Conservation (phyloP, 1,284 basidiomycete genomes). For the Naganishia albida region DNA sequence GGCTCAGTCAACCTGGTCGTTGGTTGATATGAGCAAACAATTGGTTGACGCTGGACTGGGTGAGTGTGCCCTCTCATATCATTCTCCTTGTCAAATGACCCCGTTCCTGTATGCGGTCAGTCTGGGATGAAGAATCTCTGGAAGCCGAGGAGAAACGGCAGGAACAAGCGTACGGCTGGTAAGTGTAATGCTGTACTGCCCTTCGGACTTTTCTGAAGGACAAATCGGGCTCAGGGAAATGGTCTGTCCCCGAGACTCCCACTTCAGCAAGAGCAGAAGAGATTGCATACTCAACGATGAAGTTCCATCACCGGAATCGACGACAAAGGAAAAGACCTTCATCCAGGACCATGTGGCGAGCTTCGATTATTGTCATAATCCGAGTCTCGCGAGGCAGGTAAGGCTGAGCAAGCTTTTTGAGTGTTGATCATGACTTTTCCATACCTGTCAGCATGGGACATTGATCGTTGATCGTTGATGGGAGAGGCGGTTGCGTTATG, state of each 20-base stretch:
- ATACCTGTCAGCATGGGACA: slow-evolving; percentile 24
- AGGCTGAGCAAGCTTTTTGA: slow-evolving; percentile 16
- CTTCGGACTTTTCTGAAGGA: background rate
- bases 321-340: slow-evolving; percentile 38
- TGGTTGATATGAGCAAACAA: slow-evolving; percentile 24
- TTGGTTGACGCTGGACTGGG: slow-evolving; percentile 19
- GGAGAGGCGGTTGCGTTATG: slow-evolving; percentile 10
- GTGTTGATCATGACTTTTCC: background rate
- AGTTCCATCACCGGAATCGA: slow-evolving; percentile 34
- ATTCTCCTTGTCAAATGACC: too few relatives aligned
- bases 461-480: slow-evolving; percentile 32
- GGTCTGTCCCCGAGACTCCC: slow-evolving; percentile 1
- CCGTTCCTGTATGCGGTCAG: background rate
- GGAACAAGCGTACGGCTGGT: slow-evolving; percentile 7
- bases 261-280: background rate
- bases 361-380: slow-evolving; percentile 47
- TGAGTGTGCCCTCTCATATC: background rate
- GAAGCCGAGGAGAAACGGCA: slow-evolving; percentile 2
- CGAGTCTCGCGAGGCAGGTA: slow-evolving; percentile 42
- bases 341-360: slow-evolving; percentile 44
- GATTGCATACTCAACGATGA: slow-evolving; percentile 9
- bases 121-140: slow-evolving; percentile 13
- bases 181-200: background rate
- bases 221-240: background rate
- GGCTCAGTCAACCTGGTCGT: slow-evolving; percentile 8